These are phyloP conservation scores for Rhinocladiella mackenziei DNA, from an alignment of 2,329 filamentous ascomycete genomes.

Conservation along the genomic window DNA sequence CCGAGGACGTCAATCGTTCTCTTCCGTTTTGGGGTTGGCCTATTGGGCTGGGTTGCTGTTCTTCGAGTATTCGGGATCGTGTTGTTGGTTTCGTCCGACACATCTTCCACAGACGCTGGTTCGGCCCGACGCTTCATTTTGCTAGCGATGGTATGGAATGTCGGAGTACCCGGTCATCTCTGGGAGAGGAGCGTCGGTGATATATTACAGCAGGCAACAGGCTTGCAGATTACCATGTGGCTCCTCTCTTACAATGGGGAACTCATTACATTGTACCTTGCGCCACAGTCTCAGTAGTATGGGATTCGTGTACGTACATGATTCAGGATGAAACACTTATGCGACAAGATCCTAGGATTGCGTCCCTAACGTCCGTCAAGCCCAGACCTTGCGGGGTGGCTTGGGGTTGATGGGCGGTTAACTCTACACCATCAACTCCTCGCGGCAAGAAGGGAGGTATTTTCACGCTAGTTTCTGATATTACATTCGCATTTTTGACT, in stretches of 20 bases:
- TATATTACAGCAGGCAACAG: background rate
- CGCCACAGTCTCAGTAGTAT: no score
- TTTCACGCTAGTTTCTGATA: no score
- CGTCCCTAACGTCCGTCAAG: no score
- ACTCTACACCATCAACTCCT: no score
- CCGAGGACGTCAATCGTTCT: slow-evolving; percentile 2
- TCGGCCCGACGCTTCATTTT: slow-evolving; percentile 8
- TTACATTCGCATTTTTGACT: no score
- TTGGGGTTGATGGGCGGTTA: no score
- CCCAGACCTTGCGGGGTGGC: no score
- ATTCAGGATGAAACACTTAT: slow-evolving; percentile 1
- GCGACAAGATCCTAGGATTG: no score
- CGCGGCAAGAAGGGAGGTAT: no score
- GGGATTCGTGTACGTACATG: no score
- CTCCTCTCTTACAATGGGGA: background rate
- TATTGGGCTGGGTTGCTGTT: background rate
- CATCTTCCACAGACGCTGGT: slow-evolving; percentile 8
- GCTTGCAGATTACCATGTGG: background rate
- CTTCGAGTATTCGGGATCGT: slow-evolving; percentile 7
- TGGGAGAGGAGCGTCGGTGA: background rate
- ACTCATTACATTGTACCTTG: background rate
- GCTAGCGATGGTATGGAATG: background rate
- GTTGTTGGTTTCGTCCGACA: slow-evolving; percentile 2
- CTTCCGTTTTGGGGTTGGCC: slow-evolving; percentile 5
- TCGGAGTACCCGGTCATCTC: background rate